Percentiles rank a stretch among this genome's conserved stretches.
Conservation (phyloP, 305 asterid genomes). For the Fraxinus sp. region DNA sequence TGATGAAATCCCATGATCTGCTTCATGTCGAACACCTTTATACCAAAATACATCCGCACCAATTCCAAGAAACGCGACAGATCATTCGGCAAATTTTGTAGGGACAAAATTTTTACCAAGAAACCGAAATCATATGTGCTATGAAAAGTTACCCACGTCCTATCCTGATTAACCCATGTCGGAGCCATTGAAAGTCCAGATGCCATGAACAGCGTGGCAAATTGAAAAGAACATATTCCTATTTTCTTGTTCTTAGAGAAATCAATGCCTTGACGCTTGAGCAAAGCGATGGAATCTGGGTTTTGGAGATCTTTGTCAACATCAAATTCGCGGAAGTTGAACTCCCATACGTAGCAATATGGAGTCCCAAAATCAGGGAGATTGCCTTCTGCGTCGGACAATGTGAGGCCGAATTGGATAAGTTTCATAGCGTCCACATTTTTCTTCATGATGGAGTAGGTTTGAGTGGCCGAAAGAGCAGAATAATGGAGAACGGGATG, state of each 20-base stretch:
- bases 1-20: neutral
- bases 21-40: neutral
- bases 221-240: neutral
- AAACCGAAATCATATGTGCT: neutral
- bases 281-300: neutral
- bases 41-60: neutral
- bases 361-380: conserved; percentile 6
- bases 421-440: neutral
- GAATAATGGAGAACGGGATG: neutral
- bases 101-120: neutral
- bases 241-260: conserved; percentile 13
- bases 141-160: neutral
- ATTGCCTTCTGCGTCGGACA: neutral
- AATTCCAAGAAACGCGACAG: neutral
- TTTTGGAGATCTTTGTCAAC: neutral
- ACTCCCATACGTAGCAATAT: conserved; percentile 5
- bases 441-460: conserved; percentile 16
- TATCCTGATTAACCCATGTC: neutral
- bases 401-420: neutral
- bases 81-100: neutral
- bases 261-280: conserved; percentile 15
- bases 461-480: neutral
- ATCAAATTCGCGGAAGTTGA: conserved; percentile 21
- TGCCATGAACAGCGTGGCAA: neutral
- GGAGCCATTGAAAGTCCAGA: neutral